Percentiles rank a stretch among this genome's conserved stretches.
Evolutionary conservation across 768 basidiomycete species (phyloP).

Genomic region (Candolleomyces aberdarensis): DNA sequence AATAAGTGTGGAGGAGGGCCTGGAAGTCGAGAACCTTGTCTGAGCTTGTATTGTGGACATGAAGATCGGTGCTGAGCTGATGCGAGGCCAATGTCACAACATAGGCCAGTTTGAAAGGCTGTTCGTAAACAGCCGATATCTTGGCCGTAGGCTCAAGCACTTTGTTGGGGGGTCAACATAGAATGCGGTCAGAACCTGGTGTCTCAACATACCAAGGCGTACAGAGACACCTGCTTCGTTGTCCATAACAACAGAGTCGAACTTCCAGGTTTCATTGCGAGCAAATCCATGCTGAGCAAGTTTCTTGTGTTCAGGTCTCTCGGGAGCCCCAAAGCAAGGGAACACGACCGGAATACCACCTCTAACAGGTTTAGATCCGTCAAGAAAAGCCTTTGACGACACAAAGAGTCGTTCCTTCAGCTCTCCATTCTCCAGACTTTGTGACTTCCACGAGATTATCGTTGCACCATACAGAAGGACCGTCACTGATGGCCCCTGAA

Average conservation of each 20-base stretch:
- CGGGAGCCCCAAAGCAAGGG: conserved; percentile 86
- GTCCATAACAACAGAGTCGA: conserved; percentile 61
- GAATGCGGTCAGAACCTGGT: not conserved
- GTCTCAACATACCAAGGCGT: conserved; percentile 56
- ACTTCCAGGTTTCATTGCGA: conserved; percentile 71
- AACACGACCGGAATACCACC: conserved; percentile 67
- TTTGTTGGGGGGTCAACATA: conserved; percentile 20
- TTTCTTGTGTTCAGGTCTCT: conserved; percentile 64
- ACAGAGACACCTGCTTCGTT: conserved; percentile 72
- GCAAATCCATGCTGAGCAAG: conserved; percentile 92
- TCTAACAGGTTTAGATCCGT: conserved; percentile 73
- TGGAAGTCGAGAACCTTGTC: conserved; percentile 74
- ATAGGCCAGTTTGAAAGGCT: conserved; percentile 71
- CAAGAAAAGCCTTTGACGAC: conserved; percentile 73
- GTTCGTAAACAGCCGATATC: conserved; percentile 58
- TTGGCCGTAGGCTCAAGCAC: conserved; percentile 61
- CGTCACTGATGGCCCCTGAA: conserved; percentile 61
- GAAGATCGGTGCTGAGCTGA: conserved; percentile 74
- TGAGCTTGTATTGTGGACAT: conserved; percentile 68
- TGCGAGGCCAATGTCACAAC: conserved; percentile 76
- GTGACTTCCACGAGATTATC: conserved; percentile 80
- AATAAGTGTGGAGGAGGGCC: conserved; percentile 89
- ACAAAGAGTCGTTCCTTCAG: conserved; percentile 75
- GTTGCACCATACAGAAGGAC: conserved; percentile 83
- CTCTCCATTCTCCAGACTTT: conserved; percentile 28